Conservation (phyloP, 768 basidiomycete genomes). For the Leccinum disarticulatum region DNA sequence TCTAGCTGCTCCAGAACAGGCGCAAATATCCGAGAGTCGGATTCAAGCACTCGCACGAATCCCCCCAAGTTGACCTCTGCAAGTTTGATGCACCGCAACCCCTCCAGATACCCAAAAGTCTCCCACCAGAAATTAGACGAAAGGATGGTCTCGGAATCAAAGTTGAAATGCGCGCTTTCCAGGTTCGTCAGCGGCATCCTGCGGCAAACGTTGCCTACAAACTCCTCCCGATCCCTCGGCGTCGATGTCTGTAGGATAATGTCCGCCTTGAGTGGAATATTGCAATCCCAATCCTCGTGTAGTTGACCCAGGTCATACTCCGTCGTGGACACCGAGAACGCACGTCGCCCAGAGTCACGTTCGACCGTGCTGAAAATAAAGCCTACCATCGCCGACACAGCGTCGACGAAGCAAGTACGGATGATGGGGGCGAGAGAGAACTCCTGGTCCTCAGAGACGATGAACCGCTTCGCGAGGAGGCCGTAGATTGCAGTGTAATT, state of each 20-base stretch:
- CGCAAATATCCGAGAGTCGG: constrained; percentile 10
- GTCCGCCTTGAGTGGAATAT: constrained; percentile 20
- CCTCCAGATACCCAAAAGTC: constrained; percentile 16
- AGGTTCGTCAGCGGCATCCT: constrained; percentile 14
- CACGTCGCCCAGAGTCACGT: constrained; percentile 9
- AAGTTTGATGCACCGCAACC: constrained; percentile 14
- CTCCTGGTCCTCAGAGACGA: background rate
- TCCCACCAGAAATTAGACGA: constrained; percentile 18
- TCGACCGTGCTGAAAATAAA: constrained; percentile 20
- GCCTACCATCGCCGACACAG: constrained; percentile 8
- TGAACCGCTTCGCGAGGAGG: constrained; percentile 19
- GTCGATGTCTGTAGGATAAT: constrained; percentile 10
- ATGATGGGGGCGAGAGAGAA: constrained; percentile 6
- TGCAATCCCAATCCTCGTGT: constrained; percentile 19
- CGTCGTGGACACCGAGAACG: constrained; percentile 8
- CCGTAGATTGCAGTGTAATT: constrained; percentile 12
- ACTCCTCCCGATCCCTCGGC: constrained; percentile 11
- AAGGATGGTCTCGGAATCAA: constrained; percentile 8
- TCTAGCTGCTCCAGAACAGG: constrained; percentile 17
- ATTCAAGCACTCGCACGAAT: constrained; percentile 10
- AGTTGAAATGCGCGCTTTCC: constrained; percentile 10
- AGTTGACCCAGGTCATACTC: constrained; percentile 7
- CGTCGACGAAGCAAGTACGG: constrained; percentile 12
- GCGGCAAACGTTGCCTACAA: constrained; percentile 13
- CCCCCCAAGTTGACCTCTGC: constrained; percentile 7